Base-by-base conservation (phyloP, 257 asterid species). In the Scutellaria barbata region DNA sequence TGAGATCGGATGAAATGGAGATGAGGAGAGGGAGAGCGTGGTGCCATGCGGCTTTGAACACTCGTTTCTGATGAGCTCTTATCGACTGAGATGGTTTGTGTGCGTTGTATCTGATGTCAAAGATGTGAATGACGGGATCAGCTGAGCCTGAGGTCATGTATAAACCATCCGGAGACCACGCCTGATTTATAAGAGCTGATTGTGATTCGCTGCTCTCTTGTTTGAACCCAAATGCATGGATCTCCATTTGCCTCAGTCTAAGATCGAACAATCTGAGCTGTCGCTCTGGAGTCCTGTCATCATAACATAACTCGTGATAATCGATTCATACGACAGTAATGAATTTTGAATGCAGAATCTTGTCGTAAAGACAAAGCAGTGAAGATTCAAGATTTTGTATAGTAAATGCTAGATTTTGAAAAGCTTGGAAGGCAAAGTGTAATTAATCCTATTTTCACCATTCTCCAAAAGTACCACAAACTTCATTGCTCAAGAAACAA, bases 41-140 rank as follows among this genome's bases (percentile, higher is more conserved):
- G 83, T 95, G 96, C 96, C 98, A 92, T 9, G 87, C 90, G 3
- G 96, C 98, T 81, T 89, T 92, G 81, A 91, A 95, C 59, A 95
- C 99, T 50, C 99, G 85, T 71, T 88, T 95, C 48, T 95, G 90
- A 79, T 95, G 98, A 68, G 96, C 91, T 59, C 71, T 77, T 20
- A 92, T 72, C 14, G 99, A 86, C 82, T 92, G 96, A 35, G 89
- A 85, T 12, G 99, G 97, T 56, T 51, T 71, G 48, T 73, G 81
- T 7, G 87, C 73, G 22, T 88, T 85, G 76, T 76, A 89, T 63
- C 99, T 81, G 45, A 94, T 88, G 66, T 94, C 97, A 74, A 94
- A 94, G 41, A 94, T 68, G 79, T 94, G 99, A 66, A 94, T 84
- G 5, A 72, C 60, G 4, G 99, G 99, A 74, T 94, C 99, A 3